phyloP scores from a whole-genome alignment of 2,329 filamentous ascomycete species.

The Aschersonia sp. region DNA sequence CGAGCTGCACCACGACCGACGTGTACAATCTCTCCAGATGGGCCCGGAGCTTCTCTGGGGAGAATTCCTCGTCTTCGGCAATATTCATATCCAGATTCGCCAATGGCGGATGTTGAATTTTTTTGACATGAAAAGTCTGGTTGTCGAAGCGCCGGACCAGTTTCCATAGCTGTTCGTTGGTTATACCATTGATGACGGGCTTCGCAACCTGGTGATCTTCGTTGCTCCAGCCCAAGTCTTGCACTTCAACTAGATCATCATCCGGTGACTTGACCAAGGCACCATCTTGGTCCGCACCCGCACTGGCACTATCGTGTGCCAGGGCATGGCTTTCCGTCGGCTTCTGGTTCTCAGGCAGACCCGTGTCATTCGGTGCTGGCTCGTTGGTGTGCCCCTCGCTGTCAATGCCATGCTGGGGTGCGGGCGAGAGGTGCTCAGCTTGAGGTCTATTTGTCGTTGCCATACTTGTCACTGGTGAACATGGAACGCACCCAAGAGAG shows the following conservation, averaged over 20 bases:
- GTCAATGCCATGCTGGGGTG: no score
- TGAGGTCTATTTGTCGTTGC: no score
- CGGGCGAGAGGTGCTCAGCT: no score
- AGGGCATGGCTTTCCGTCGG: background rate
- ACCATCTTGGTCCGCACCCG: background rate
- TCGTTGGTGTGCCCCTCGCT: no score
- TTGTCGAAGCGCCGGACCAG: slow-evolving; percentile 63
- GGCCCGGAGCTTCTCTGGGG: slow-evolving; percentile 66
- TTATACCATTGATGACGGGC: slow-evolving; percentile 53
- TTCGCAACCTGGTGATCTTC: slow-evolving; percentile 30
- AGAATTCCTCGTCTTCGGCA: slow-evolving; percentile 72
- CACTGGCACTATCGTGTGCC: background rate
- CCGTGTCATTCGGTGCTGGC: background rate
- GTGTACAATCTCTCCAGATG: slow-evolving; percentile 73
- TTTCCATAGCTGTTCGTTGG: slow-evolving; percentile 62
- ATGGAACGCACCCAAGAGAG: no score
- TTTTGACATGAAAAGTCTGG: slow-evolving; percentile 54
- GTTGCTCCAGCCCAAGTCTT: slow-evolving; percentile 58
- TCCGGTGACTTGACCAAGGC: background rate
- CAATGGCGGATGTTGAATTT: slow-evolving; percentile 33
- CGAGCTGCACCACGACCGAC: slow-evolving; percentile 55
- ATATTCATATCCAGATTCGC: slow-evolving; percentile 68
- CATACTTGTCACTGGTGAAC: no score
- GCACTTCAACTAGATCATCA: slow-evolving; percentile 31
- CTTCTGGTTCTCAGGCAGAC: background rate